Conservation (phyloP, 176 grass and related monocot genomes). For the Phoenix dactylifera region DNA sequence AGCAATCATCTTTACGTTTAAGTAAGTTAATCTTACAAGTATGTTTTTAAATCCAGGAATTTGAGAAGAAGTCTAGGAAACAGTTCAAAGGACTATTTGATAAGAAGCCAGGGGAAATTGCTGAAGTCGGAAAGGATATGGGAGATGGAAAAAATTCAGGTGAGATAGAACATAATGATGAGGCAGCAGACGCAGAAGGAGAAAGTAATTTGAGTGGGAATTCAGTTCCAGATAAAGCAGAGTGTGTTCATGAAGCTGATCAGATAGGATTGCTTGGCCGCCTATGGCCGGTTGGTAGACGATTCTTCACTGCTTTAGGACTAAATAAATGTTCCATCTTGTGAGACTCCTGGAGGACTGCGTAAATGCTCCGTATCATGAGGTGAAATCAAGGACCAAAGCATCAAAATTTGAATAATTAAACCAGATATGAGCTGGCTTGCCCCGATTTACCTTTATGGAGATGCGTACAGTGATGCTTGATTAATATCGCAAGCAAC, state of each 20-base stretch:
- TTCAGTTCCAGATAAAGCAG: not conserved
- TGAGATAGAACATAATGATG: slow-evolving; percentile 6
- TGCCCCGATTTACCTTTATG: no score
- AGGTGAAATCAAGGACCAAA: no score
- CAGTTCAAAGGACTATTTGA: slow-evolving; percentile 99
- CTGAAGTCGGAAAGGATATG: slow-evolving; percentile 34
- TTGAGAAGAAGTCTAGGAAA: slow-evolving; percentile 68
- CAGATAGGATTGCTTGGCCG: slow-evolving; percentile 41
- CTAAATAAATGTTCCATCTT: slow-evolving; percentile 78
- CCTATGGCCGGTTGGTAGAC: slow-evolving; percentile 49
- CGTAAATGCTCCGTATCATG: no score
- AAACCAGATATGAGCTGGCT: no score
- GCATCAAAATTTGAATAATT: no score
- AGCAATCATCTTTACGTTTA: not conserved
- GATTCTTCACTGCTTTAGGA: slow-evolving; percentile 58
- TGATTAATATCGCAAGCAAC: no score
- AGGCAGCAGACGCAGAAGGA: slow-evolving; percentile 9
- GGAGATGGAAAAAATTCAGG: slow-evolving; percentile 10
- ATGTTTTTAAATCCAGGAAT: slow-evolving; percentile 36
- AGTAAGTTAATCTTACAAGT: no score
- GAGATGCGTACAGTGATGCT: no score
- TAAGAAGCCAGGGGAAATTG: slow-evolving; percentile 91
- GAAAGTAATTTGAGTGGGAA: slow-evolving; percentile 5
- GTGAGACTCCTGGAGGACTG: slow-evolving; percentile 12
- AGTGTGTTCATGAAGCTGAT: slow-evolving; percentile 49